Base-by-base conservation (phyloP, 148 eudicot genomes). In the Nyssa sinensis region DNA sequence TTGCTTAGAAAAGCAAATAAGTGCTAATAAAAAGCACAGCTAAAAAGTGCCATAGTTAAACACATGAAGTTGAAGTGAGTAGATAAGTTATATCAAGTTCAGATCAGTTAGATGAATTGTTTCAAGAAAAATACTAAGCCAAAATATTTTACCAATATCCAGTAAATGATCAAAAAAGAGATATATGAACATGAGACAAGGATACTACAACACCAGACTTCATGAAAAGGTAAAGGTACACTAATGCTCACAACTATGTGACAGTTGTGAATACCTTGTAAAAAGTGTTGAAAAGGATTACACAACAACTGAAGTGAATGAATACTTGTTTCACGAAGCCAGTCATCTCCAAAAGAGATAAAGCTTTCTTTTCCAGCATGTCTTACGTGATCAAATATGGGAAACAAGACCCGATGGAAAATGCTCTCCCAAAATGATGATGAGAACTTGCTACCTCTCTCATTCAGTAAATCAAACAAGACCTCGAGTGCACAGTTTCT, bases 401-500 rank as follows among this genome's bases (percentile, higher is more conserved):
- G 98, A 80, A 95, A 95, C 66, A 95, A 82, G 59, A 95, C 97
- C 17, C 91, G 91, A 16, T 88, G 92, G 79, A 95, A 95, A 64
- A 95, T 90, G 79, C 86, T 92, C 85, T 92, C 93, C 98, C 98
- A 95, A 72, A 95, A 95, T 41, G 93, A 71, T 27, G 94, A 80
- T 64, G 98, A 90, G 80, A 95, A 95, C 86, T 95, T 95, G 85
- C 83, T 86, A 73, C 98, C 98, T 83, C 97, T 90, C 79, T 92
- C 97, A 84, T 95, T 90, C 79, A 95, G 81, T 79, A 95, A 81
- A 85, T 95, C 98, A 83, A 95, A 95, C 80, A 95, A 78, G 61
- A 95, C 98, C 88, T 95, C 98, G 60, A 95, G 86, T 47, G 98
- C 98, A 83, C 98, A 95, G 73, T 88, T 95, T 83, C 98, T 85